Evolutionary conservation across 176 grass and related monocot genomes (phyloP), one percentile per base, ranked within the genome.

Genomic region (Puccinellia tenuiflora): DNA sequence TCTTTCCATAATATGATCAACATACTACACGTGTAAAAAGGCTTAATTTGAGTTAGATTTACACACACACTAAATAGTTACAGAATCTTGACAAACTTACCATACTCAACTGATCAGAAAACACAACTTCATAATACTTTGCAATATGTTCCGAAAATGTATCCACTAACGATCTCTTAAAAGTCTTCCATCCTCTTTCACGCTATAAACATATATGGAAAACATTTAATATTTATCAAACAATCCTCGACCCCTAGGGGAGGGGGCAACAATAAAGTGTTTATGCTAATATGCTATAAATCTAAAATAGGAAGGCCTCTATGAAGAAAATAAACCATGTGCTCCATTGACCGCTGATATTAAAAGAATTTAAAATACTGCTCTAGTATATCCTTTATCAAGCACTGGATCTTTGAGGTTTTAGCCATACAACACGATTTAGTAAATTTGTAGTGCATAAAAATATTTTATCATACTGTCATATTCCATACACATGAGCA

Each of bases 171-270:
- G 96, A 88, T 38, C 96, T 95, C 90, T 98, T 98, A 86, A 98
- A 94, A 45, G 96, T 98, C 53, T 88, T 95, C 96, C 96, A 98
- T 56, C 92, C 96, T 91, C 92, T 94, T 29, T 98, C 96, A 82
- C 92, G 92, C 96, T 94, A 74, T 76, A 79, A 10, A 68, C 7
- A 85, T 77, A 76, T 46, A 76, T 47, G 40, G 56, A 52, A 51
- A 47, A 56, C 38, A 77, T 73, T 68, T 59, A 64, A 28, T 35
- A 52, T 14, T 34, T 43, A 76, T 54, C 60, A 70, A 85, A 31
- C 24, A 81, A 46, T 29, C 20, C 17, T 13, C 5, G 60, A 7
- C 37, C 1, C 55, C 47, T 61, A 59, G 10, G 0, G 13, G 9
- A 3, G 10, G 25, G 16, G 69, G 72, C 20, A 63, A 25, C n/a